Evolutionary conservation across 2,329 filamentous ascomycete genomes (phyloP), one percentile per base, ranked within the genome.

Genomic region (Mollisiaceae sp.): DNA sequence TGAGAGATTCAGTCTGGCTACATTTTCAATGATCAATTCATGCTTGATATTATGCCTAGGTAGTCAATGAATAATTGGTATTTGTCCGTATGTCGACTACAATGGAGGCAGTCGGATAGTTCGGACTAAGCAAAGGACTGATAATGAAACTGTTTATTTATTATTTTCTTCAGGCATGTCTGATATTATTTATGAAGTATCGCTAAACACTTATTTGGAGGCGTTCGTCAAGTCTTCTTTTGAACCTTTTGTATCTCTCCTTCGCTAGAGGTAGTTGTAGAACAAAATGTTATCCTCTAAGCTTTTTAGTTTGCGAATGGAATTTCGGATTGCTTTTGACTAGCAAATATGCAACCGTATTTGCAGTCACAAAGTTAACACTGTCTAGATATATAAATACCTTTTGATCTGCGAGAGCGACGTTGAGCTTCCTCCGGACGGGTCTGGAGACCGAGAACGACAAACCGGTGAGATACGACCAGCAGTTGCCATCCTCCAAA

Each of bases 401-500:
- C 65, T 72, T 22, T 69, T 76, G 20, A 66, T 75, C 35, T 63
- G 54, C n/a, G 27, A 65, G 11, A 57, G 54, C 9, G 45, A 47
- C 18, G 63, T 70, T 22, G 43, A 65, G 14, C 63, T 70, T 27
- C 60, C 60, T 2, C 38, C 24, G 4, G 27, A 54, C 14, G 50
- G 50, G 32, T 24, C 32, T 15, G 24, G 50, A 27, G 50, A 54
- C 8, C 22, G n/a, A 27, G 50, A 54, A 3, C 59, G 43, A 47
- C 63, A 52, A 24, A 24, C 41, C 41, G 20, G 24, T 47, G 2
- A 1, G 35, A 32, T 47, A 59, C 35, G 50, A 54, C 75, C 74
- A 9, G 65, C 72, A 20, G 65, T 73, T n/a, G 61, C 70, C 27
- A 65, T 78, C 36, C 71, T 78, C 35, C 72, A 68, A 45, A 74